Evolutionary conservation across 208 protist genomes (phyloP).

Genomic region (Wallacemonas collosoma): DNA sequence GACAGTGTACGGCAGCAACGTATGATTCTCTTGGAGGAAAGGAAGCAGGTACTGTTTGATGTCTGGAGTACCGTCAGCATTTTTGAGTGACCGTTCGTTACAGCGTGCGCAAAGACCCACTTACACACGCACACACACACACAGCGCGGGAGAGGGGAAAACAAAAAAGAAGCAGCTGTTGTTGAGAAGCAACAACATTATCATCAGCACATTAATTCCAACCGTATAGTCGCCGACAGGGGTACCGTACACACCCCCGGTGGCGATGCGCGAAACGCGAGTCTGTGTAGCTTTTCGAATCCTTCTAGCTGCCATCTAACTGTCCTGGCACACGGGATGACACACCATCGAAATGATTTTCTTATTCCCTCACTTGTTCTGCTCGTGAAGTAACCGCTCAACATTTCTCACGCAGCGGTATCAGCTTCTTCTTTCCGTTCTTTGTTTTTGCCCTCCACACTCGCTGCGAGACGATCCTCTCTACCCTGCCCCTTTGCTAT

Average conservation of each 20-base stretch:
- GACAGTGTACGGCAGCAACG: conserved; percentile 74
- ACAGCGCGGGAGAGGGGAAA: not conserved
- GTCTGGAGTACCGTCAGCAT: conserved; percentile 71
- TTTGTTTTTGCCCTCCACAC: not conserved
- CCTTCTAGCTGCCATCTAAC: too few relatives aligned
- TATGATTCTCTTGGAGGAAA: conserved; percentile 53
- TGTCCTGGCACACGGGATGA: too few relatives aligned
- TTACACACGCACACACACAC: not conserved
- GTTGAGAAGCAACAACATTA: too few relatives aligned
- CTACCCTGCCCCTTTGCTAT: not conserved
- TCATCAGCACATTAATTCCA: too few relatives aligned
- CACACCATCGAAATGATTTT: too few relatives aligned
- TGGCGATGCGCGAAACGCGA: too few relatives aligned
- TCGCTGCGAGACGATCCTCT: not conserved
- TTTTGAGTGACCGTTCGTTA: conserved; percentile 27
- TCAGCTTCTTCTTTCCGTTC: not conserved
- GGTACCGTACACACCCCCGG: too few relatives aligned
- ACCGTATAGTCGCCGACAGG: too few relatives aligned
- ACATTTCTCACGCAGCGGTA: not conserved
- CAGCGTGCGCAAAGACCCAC: not conserved
- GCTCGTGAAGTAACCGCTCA: not conserved
- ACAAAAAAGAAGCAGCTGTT: too few relatives aligned
- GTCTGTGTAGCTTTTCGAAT: too few relatives aligned
- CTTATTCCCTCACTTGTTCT: not conserved
- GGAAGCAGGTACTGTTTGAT: conserved; percentile 68